These are phyloP conservation scores for Fusarium sp. DNA, from an alignment of 2,329 filamentous ascomycete genomes.

Conservation along the genomic window DNA sequence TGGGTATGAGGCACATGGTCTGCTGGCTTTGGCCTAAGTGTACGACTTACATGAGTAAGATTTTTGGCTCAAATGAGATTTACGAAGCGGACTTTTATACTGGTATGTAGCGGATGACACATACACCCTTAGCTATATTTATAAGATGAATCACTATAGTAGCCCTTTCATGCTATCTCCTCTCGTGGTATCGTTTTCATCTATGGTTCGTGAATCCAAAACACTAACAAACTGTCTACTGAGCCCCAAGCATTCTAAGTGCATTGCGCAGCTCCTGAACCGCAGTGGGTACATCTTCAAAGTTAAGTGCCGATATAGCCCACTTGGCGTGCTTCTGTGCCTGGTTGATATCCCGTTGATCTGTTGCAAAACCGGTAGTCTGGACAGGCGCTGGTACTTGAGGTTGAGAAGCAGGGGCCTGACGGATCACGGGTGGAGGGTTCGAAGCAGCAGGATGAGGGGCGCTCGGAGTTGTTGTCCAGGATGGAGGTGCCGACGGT, in stretches of 20 bases:
- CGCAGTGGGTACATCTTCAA: constrained; percentile 93
- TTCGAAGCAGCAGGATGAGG: constrained; percentile 34
- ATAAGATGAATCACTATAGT: constrained; percentile 16
- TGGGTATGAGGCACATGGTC: constrained; percentile 19
- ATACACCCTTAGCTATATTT: constrained; percentile 26
- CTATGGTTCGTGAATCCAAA: constrained; percentile 20
- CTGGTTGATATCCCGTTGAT: constrained; percentile 72
- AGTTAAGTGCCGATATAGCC: constrained; percentile 96
- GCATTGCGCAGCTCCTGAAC: constrained; percentile 85
- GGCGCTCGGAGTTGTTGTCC: constrained; percentile 40
- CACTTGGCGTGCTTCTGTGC: constrained; percentile 97
- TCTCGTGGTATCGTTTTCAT: constrained; percentile 34
- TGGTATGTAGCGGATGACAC: constrained; percentile 18
- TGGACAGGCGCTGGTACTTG: constrained; percentile 20
- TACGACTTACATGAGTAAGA: not conserved
- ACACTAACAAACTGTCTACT: constrained; percentile 25
- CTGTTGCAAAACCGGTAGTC: constrained; percentile 26
- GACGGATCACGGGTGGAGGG: constrained; percentile 39
- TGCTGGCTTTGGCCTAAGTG: constrained; percentile 28
- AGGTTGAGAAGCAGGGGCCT: constrained; percentile 25
- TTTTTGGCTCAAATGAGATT: constrained; percentile 34
- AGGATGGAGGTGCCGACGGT: constrained; percentile 38
- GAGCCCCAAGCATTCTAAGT: constrained; percentile 74
- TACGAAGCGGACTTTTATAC: constrained; percentile 25
- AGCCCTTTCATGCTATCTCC: constrained; percentile 4